Conservation (phyloP, 805 yeast species). For the Teunomyces stri region DNA sequence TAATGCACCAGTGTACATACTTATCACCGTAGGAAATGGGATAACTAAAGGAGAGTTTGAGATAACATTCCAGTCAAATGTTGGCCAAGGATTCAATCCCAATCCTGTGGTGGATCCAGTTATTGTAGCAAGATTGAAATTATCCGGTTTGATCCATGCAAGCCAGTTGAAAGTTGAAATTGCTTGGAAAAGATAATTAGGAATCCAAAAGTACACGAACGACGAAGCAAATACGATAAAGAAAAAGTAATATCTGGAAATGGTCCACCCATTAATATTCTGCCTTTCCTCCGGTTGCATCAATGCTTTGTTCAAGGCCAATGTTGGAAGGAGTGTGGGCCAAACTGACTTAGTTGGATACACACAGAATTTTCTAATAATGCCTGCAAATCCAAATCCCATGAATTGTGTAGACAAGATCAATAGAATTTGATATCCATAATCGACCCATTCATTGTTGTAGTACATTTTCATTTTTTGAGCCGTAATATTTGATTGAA, state of each 20-base stretch:
- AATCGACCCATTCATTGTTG: conserved; percentile 21
- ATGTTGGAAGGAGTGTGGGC: conserved; percentile 41
- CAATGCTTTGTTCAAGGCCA: conserved; percentile 23
- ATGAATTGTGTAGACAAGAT: conserved; percentile 14
- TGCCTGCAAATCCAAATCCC: conserved; percentile 18
- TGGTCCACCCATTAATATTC: conserved; percentile 31
- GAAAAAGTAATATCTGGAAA: conserved; percentile 23
- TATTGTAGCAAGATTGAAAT: conserved; percentile 45
- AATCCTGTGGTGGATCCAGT: conserved; percentile 44
- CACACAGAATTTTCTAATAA: conserved; percentile 19
- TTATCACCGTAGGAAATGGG: conserved; percentile 23
- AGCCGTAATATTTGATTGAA: conserved; percentile 18
- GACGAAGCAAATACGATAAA: conserved; percentile 13
- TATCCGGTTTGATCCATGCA: conserved; percentile 55
- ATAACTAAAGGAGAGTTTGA: conserved; percentile 13
- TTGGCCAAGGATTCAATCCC: conserved; percentile 30
- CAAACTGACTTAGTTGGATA: conserved; percentile 30
- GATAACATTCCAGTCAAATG: conserved; percentile 28
- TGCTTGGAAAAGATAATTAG: conserved; percentile 41
- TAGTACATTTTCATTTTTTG: conserved; percentile 24
- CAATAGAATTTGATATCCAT: conserved; percentile 14
- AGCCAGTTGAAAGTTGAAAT: conserved; percentile 52
- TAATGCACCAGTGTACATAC: conserved; percentile 16
- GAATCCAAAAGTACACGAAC: conserved; percentile 40
- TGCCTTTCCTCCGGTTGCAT: conserved; percentile 22